Evolutionary conservation across 495 filamentous ascomycete species (phyloP), one percentile per base, ranked within the genome.

Genomic region (Neurospora sp.): DNA sequence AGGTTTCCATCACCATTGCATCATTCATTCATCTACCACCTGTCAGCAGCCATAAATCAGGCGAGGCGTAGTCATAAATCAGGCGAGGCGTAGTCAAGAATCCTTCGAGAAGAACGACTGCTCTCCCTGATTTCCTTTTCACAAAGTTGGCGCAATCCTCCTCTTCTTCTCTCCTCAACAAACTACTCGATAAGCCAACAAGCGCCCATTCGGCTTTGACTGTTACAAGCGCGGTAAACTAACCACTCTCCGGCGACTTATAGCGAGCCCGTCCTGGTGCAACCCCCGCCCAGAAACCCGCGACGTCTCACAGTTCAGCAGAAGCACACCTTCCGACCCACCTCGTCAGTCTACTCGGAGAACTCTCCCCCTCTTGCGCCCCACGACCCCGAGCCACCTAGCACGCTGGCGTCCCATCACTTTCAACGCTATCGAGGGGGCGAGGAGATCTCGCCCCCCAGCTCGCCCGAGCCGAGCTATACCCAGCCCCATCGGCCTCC

Each of bases 391-490:
- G 78, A 79, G 78, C 79, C 79, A 69, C 76, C 53, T 35, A 66
- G 53, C 53, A 66, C 53, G 53, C 27, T 82, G 77, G 79, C 81
- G 68, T 77, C 79, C 75, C 75, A 69, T 68, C 73, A 78, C 48
- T 53, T 44, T 42, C 77, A 79, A 69, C 77, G 79, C 59, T 77
- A 79, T 74, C 79, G 79, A 40, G 76, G 75, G 69, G 79, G 73
- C 74, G 82, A 77, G 31, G 79, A 83, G 27, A 81, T 86, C 78
- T 85, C 83, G 41, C 84, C 84, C 68, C 84, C 84, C 11, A 86
- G 84, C 80, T 86, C 84, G 53, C 83, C 84, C 42, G 84, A 85
- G 77, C 78, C 76, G 1, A 77, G 78, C 22, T 75, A 74, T 38
- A 53, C 16, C 18, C 73, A 38, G 16, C 73, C 73, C 69, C 53